Base-by-base conservation (phyloP, 78 protist genomes). In the Chrysochromulina parva region DNA sequence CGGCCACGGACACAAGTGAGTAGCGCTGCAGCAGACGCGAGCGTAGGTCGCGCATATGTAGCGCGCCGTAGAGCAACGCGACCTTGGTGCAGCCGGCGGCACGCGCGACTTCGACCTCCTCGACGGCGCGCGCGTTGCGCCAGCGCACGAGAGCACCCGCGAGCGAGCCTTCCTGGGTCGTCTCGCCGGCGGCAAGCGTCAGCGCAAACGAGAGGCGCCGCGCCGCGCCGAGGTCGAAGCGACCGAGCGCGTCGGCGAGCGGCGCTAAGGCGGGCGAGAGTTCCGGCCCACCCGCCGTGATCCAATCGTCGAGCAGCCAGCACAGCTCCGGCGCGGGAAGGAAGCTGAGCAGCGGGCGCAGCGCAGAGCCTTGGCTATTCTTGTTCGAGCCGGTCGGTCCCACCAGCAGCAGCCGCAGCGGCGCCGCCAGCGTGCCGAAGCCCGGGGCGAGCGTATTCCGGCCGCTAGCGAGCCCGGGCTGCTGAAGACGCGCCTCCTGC, bases 91-190 rank as follows among this genome's bases (percentile, higher is more conserved):
- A 65, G 71, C 71, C 71, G 71, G 28, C 24, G n/a, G 9, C 26
- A 7, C 9, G n/a, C 71, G 71, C 71, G 10, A 20, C 14, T 20
- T 65, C 71, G 26, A 65, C 28, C 71, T 65, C 71, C n/a, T 10
- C 71, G 28, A 65, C 28, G 28, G 71, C 71, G 71, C 71, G 71
- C 71, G 71, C 16, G 71, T 65, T 65, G 71, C 71, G 71, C 71
- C 14, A 10, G 71, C 71, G 71, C 28, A 65, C 28, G 71, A 65
- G 71, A 9, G 16, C 28, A 7, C 28, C 71, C 9, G 71, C 71
- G 28, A 20, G 71, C 71, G 71, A 17, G 71, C 71, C 28, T 13
- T 20, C n/a, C 71, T 65, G 71, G n/a, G 71, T 65, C 28, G 28
- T 6, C 71, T 65, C 71, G 16, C 71, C 71, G 28, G 24, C 10